Evolutionary conservation across 345 rosid genomes (phyloP).

Genomic region (Sonneratia caseolaris): DNA sequence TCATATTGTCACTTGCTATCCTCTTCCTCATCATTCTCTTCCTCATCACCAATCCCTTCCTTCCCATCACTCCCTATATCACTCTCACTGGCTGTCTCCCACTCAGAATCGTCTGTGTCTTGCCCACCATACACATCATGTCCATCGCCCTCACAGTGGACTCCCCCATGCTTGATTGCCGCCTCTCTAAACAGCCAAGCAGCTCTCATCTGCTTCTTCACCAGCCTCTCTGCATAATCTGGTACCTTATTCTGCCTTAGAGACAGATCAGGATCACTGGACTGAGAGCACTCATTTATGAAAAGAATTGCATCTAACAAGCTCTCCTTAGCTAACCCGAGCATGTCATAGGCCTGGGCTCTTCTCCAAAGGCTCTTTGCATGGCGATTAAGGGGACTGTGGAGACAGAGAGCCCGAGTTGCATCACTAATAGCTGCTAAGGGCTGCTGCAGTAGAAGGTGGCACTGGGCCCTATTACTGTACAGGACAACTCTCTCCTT

Average conservation of each 20-base stretch:
- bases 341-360: constrained; percentile 97
- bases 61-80: constrained; percentile 85
- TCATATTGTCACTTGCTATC: constrained; percentile 58
- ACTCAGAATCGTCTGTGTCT: constrained; percentile 80
- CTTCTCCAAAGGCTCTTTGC: constrained; percentile 99
- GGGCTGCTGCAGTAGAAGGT: constrained; percentile 94
- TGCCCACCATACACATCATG: constrained; percentile 68
- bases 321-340: constrained; percentile 89
- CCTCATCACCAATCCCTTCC: constrained; percentile 62
- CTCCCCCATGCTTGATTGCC: constrained; percentile 83
- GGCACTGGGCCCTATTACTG: constrained; percentile 94
- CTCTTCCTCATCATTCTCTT: constrained; percentile 54
- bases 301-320: constrained; percentile 93
- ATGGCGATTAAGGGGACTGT: constrained; percentile 79
- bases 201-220: constrained; percentile 96
- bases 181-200: constrained; percentile 99
- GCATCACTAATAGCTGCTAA: constrained; percentile 88
- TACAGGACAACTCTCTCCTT: constrained; percentile 92
- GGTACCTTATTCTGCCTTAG: constrained; percentile 95
- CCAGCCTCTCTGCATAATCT: constrained; percentile 90
- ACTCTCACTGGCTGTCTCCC: constrained; percentile 98
- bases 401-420: constrained; percentile 78
- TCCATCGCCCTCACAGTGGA: constrained; percentile 59
- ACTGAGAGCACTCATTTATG: constrained; percentile 94
- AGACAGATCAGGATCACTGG: constrained; percentile 88